Evolutionary conservation across 345 rosid species (phyloP), one percentile per base, ranked within the genome.

Genomic region (Gossypium herbaceum): DNA sequence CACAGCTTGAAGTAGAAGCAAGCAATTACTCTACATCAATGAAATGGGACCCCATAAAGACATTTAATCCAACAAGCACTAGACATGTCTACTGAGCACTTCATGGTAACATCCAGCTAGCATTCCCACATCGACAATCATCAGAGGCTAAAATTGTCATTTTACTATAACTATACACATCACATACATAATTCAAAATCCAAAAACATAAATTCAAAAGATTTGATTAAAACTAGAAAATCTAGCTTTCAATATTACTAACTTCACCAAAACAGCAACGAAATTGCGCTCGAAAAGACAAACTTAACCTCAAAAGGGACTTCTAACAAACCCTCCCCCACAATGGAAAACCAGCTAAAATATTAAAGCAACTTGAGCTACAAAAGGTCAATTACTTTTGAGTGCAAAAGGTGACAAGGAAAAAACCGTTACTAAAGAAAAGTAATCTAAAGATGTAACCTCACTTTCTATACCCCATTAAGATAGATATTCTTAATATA

Each of bases 101-200:
- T 73, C 74, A 77, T 77, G 79, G 67, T 77, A 82, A 75, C 62
- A 63, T 82, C 89, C 89, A 85, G 88, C 89, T 78, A 74, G 88
- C 85, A 79, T 75, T 74, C 69, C 61, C 61, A 63, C 76, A 66
- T 10, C 45, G 73, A 41, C 12, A 71, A 77, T 19, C 43, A 2
- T 1, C 43, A 20, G 65, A 76, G 80, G 75, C 81, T 82, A 83
- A 48, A 76, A 22, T 81, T 11, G 77, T 76, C 83, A 81, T 77
- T 77, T 71, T 7, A 45, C 25, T 57, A n/a, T 11, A 20, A 47
- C n/a, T 9, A 55, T 1, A 11, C 12, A 11, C 50, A 13, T 47
- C 22, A 45, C 25, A 2, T 2, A 34, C 8, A 57, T 4, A 17
- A 11, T 55, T 45, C 45, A 52, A 63, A 62, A 47, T 55, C 70